Evolutionary conservation across 1,139 yeast species (phyloP), one percentile per base, ranked within the genome.

Genomic region (Scheffersomyces insectosa): DNA sequence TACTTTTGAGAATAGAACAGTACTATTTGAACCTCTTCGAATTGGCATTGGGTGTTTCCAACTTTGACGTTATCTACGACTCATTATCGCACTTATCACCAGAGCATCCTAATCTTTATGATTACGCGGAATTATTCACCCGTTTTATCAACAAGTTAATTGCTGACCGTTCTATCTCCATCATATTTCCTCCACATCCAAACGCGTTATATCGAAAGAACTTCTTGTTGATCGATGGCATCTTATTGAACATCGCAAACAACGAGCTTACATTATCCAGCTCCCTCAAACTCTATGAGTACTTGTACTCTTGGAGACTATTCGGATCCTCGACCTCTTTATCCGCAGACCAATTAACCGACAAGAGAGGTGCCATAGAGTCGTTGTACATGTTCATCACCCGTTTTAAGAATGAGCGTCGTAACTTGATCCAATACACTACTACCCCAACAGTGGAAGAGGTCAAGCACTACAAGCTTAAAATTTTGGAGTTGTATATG

Each of bases 341-440:
- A 33, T 60, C 59, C 14, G 44, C 55, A 15, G 58, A 55, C 15
- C 51, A 56, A 28, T 44, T 54, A 45, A 50, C 44, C 8, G 83
- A 81, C 56, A 74, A 67, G 48, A 63, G 86, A 50, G 80, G 81
- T 5, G 80, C 87, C 1, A 64, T 75, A 25, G 85, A 83, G 52
- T 68, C 85, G 1, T 63, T 83, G 40, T 82, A 82, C 53, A 65
- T 71, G 45, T 82, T 79, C 53, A 79, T 82, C 36, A 63, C 66
- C 9, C 62, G 77, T 34, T 72, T 72, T 55, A 65, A 61, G 39
- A 38, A 37, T 14, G 65, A 59, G 28, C 36, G 44, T 5, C 28
- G 37, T 29, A 52, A 56, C 33, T 44, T 57, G 28, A 42, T 55
- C 5, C 40, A 44, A 10, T 33, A 38, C n/a, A 41, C 46, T 25